These are phyloP conservation scores for Entomortierella beljakovae DNA, from an alignment of 192 early-diverging fungal genomes.

Conservation along the genomic window DNA sequence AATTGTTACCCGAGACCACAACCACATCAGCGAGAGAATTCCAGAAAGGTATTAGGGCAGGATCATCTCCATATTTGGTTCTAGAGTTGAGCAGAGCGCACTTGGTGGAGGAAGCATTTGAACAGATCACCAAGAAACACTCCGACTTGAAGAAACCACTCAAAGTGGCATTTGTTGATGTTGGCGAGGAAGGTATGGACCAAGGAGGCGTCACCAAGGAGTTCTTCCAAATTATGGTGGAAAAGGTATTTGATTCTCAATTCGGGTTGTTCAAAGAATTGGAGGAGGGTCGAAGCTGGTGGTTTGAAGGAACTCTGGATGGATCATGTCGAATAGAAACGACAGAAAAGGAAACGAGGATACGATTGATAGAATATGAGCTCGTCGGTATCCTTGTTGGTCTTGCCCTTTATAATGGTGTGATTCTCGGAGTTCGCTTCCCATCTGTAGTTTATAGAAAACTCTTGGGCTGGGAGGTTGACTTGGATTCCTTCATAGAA, in stretches of 20 bases:
- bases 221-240: slow-evolving; percentile 86
- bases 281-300: slow-evolving; percentile 68
- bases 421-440: slow-evolving; percentile 80
- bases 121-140: slow-evolving; percentile 74
- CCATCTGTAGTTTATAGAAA: slow-evolving; percentile 82
- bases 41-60: slow-evolving; percentile 67
- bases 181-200: slow-evolving; percentile 94
- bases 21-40: slow-evolving; percentile 57
- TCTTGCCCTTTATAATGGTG: slow-evolving; percentile 90
- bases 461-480: slow-evolving; percentile 45
- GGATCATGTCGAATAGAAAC: slow-evolving; percentile 37
- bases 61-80: slow-evolving; percentile 83
- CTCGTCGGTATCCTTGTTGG: slow-evolving; percentile 92
- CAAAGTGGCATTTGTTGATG: slow-evolving; percentile 86
- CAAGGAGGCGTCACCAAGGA: slow-evolving; percentile 98
- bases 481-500: slow-evolving; percentile 49
- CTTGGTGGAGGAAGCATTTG: slow-evolving; percentile 82
- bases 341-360: slow-evolving; percentile 30
- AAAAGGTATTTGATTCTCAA: slow-evolving; percentile 76
- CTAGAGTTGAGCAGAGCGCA: slow-evolving; percentile 76
- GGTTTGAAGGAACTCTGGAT: slow-evolving; percentile 72
- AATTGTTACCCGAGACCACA: slow-evolving; percentile 67
- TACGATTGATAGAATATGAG: slow-evolving; percentile 71
- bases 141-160: slow-evolving; percentile 82
- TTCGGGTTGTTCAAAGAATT: slow-evolving; percentile 79